These are phyloP conservation scores for Malassezia brasiliensis DNA, from an alignment of 1,284 basidiomycete genomes.

Conservation along the genomic window DNA sequence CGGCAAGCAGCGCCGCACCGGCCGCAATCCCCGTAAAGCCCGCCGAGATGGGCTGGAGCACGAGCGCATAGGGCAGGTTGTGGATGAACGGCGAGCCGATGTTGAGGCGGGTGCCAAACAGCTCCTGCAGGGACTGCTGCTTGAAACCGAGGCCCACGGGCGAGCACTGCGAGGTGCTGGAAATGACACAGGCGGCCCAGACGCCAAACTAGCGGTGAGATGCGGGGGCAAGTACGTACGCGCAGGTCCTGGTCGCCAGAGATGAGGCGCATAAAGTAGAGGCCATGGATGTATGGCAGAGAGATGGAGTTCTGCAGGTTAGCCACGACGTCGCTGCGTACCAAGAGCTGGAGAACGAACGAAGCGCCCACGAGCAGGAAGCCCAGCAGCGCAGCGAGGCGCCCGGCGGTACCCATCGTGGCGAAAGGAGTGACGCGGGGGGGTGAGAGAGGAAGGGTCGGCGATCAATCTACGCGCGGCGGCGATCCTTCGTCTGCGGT, in stretches of 20 bases:
- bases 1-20: conserved; percentile 28
- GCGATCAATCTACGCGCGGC: too few relatives aligned
- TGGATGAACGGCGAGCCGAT: conserved; percentile 17
- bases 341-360: conserved; percentile 34
- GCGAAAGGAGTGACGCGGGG: too few relatives aligned
- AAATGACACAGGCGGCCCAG: conserved; percentile 27
- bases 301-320: conserved; percentile 19
- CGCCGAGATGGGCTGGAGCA: conserved; percentile 33
- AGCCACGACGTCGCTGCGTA: background rate
- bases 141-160: conserved; percentile 27
- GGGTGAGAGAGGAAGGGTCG: too few relatives aligned
- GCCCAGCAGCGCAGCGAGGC: conserved; percentile 9
- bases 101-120: background rate
- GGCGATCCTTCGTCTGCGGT: too few relatives aligned
- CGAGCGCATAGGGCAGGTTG: conserved; percentile 31
- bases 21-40: conserved; percentile 34
- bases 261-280: conserved; percentile 29
- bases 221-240: background rate
- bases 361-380: conserved; percentile 34
- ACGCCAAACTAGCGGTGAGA: conserved; percentile 19
- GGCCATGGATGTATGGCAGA: conserved; percentile 32
- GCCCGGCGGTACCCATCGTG: background rate
- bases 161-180: conserved; percentile 13
- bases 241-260: background rate
- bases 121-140: conserved; percentile 10